Evolutionary conservation across 2,329 filamentous ascomycete species (phyloP), one percentile per base, ranked within the genome.

Genomic region (Fusarium tanahbumbuense): DNA sequence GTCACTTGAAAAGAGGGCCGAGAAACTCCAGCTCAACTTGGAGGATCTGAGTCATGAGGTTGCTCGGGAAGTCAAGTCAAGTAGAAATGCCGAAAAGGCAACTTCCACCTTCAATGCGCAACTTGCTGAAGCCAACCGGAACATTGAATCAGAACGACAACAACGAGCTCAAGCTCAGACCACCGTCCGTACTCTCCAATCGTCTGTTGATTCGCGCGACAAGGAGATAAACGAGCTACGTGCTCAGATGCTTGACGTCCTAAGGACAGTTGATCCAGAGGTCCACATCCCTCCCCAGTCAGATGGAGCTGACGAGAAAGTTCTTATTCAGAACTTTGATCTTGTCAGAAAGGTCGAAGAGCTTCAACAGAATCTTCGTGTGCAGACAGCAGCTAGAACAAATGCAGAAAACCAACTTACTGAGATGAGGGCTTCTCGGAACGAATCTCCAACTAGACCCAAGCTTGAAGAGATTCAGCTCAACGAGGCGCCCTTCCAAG

Each of bases 1-100:
- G 0, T 92, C 93, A 2, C 82, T 98, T 10, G 94, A 98, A 78
- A 98, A 98, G 84, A 93, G 96, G 79, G 92, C 96, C 55, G 95
- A 98, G 81, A 98, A 98, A 80, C 85, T 98, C 28, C 89, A 94
- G 54, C 86, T 98, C 44, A 94, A 88, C 75, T 81, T 98, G 11
- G 95, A 99, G 78, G 95, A 99, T 78, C 84, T 98, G 37, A 97
- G 93, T 73, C 95, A 98, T 74, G 94, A 98, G 79, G 87, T 98
- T 56, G 92, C 92, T 52, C 88, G 94, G 30, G 95, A 98, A 80
- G 93, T 94, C 76, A 97, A 98, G 82, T 89, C 90, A 22, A 96
- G 91, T 76, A 90, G 95, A 64, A 96, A 92, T 77, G 95, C 94
- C 6, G 95, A 98, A 80, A 97, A 97, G 79, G 88, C 90, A 23